Base-by-base conservation (phyloP, 2,329 filamentous ascomycete species). In the Arthrobotrys sinensis region DNA sequence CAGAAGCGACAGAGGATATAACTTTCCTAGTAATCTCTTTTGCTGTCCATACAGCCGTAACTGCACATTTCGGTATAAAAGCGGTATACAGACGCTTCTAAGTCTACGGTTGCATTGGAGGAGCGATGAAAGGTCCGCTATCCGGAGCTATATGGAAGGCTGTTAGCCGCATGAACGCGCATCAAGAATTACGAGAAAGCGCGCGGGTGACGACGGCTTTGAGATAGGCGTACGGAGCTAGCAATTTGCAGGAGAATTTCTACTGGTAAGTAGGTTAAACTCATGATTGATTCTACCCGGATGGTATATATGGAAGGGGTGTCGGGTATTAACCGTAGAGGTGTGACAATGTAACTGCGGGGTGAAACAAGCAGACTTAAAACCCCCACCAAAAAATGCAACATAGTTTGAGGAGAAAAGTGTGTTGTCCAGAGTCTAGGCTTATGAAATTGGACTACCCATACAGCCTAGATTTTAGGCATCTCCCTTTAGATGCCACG, bases 31-130 rank as follows among this genome's bases (percentile, higher is more conserved):
- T 5, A 34, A 64, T 21, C 14, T 21, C n/a, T 8, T n/a, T 38
- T 46, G 34, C n/a, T 55, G 16, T 36, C 57, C 48, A 28, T 67
- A 60, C 1, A 67, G 6, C n/a, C 70, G 62, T 12, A 75, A 16
- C 19, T 75, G 50, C n/a, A 75, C 16, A 36, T 67, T 24, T 10
- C 70, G 24, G 57, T 75, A 75, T 60, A 75, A 53, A 21, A 75
- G 11, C 14, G 70, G 62, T 2, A 11, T 45, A 28, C 65, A 73
- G 3, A 62, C 19, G 5, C 36, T 36, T 11, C 48, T 66, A 12
- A 75, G 19, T 34, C 50, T 60, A 1, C 14, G 16, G 24, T 28
- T 62, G 16, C 70, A 75, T 52, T 43, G 36, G 1, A 48, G 2
- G 2, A 75, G 43, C 4, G 34, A 46, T 7, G 62, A 32, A 7